Base-by-base conservation (phyloP, 768 basidiomycete species). In the Clitopilus hobsonii region DNA sequence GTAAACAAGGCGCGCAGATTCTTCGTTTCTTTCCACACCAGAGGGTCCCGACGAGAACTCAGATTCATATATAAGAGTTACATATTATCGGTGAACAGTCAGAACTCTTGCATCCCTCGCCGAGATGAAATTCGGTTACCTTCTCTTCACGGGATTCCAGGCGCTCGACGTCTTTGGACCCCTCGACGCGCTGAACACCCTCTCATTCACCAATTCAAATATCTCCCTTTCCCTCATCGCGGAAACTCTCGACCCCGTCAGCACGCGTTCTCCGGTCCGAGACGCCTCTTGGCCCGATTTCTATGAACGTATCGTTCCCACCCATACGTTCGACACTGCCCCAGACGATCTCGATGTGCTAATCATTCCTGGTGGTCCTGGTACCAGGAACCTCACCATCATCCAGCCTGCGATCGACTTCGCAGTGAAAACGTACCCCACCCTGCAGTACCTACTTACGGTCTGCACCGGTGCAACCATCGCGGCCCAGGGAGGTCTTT, bases 381-480 rank as follows among this genome's bases (percentile, higher is more conserved):
- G 73, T 5, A 64, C 63, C 16, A 61, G 65, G 41, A 58, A 11
- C 13, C 32, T 59, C 6, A 60, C 64, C 1, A 54, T 58, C 54
- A 57, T 72, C 45, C 67, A 65, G 20, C 28, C 55, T 24, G 62
- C 61, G 18, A 59, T 71, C 41, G 61, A 63, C 3, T 77, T 71
- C 60, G 64, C 73, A 16, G 58, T 52, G 32, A 59, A 61, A 13
- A 65, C 71, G 7, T 73, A 72, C 50, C 72, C 74, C 1, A 58
- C 61, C 4, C 62, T 76, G 1, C 61, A 63, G 45, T 77, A 77
- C 60, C 58, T 78, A 16, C 60, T 78, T 55, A 74, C 75, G 5
- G 71, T 80, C 2, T 78, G 78, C 54, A 77, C 74, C 1, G 77
- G 76, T 6, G 71, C 75, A 6, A 64, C 63, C 24, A 48, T 77